A percentile compares a stretch with the other conserved stretches of the same genome.
Conservation (phyloP, 2,329 filamentous ascomycete species). For the Aspergillus candidus region DNA sequence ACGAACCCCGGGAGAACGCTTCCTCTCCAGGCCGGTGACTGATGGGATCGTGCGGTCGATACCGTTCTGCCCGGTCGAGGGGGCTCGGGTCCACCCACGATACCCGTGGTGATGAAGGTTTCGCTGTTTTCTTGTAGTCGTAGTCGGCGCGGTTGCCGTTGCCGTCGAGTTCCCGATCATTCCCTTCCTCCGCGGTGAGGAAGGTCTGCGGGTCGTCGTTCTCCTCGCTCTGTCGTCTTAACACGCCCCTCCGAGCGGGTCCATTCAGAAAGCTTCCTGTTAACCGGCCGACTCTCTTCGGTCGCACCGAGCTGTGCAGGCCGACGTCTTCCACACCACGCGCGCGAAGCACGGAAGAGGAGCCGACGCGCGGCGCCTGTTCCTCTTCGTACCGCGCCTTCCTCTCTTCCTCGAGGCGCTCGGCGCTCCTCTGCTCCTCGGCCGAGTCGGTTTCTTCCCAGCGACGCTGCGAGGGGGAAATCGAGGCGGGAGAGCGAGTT, state of each 20-base stretch:
- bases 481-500: conserved; percentile 36
- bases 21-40: conserved; percentile 19
- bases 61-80: conserved; percentile 16
- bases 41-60: conserved; percentile 19
- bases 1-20: conserved; percentile 29
- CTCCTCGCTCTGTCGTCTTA: conserved; percentile 57
- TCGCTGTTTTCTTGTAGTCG: conserved; percentile 17
- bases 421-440: conserved; percentile 29
- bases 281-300: conserved; percentile 70
- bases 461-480: conserved; percentile 31
- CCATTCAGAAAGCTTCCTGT: conserved; percentile 73
- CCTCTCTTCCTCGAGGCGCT: conserved; percentile 29
- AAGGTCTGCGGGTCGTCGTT: conserved; percentile 43
- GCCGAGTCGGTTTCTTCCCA: conserved; percentile 24
- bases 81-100: conserved; percentile 33
- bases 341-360: conserved; percentile 34
- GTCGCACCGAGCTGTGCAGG: conserved; percentile 66
- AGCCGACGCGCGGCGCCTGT: conserved; percentile 24
- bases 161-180: conserved; percentile 24
- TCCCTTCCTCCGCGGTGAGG: conserved; percentile 21
- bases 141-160: conserved; percentile 24
- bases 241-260: conserved; percentile 68
- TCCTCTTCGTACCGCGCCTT: conserved; percentile 31
- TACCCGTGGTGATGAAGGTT: conserved; percentile 30
- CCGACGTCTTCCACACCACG: conserved; percentile 58